Evolutionary conservation across 305 asterid genomes (phyloP), one percentile per base, ranked within the genome.

Genomic region (Fraxinus greggii): DNA sequence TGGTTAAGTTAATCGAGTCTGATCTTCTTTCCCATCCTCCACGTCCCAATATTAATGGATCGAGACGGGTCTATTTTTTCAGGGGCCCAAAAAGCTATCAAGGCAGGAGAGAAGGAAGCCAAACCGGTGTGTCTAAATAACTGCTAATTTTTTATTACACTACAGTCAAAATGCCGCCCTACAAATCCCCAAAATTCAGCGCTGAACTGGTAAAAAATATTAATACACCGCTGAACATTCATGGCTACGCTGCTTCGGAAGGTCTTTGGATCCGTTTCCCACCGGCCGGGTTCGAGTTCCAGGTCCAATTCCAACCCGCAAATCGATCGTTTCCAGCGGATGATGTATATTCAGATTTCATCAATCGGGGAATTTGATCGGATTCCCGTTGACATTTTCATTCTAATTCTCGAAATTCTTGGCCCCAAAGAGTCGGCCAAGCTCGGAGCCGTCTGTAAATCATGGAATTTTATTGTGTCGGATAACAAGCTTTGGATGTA

Each of bases 401-500:
- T 89, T 84, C 93, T 81, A 84, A 92, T 95, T 56, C 87, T 95
- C 42, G 93, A 82, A 81, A 69, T 90, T 40, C 84, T 95, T 32
- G 99, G 97, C 19, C 99, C 97, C 0, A 91, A 85, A 54, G 98
- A 95, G 80, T 80, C 98, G n/a, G 97, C 96, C 1, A 89, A 90
- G 78, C 86, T 94, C 32, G 83, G 88, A 78, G 89, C 90, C 12
- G 99, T 95, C 10, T 95, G 99, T 80, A 95, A 89, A 86, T 82
- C 92, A 54, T 94, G 96, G 97, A 93, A 90, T 31, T 90, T 82
- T 81, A 42, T 93, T 77, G 90, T 94, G 5, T 86, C 92, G 4
- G 98, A 95, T 79, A 94, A 95, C 90, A 91, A 96, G 31, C 83
- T 95, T 2, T 95, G 99, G 99, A 88, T 94, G 85, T 88, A 92